Percentiles rank a stretch among this genome's conserved stretches.
Conservation (phyloP, 805 yeast genomes). For the Ogataea corticis region DNA sequence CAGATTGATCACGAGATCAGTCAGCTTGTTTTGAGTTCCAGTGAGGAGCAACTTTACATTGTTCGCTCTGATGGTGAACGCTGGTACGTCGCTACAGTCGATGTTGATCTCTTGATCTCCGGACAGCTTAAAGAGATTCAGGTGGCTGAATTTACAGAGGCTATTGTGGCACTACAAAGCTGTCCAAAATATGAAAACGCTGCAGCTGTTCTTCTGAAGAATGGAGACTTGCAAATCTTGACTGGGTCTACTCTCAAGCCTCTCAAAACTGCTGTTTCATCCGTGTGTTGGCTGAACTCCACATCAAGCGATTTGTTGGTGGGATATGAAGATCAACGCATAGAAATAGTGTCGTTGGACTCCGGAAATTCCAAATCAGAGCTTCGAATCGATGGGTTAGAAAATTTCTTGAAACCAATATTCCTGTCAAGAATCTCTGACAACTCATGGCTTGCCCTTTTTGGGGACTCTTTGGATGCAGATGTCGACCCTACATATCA, state of each 20-base stretch:
- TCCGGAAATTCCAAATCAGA: neutral
- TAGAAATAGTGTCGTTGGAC: conserved; percentile 11
- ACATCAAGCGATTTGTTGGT: conserved; percentile 3
- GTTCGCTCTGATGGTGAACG: conserved; percentile 13
- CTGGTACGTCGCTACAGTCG: conserved; percentile 5
- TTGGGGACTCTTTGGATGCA: conserved; percentile 14
- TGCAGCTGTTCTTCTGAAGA: conserved; percentile 10
- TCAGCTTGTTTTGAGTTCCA: conserved; percentile 25
- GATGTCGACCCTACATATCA: conserved; percentile 17
- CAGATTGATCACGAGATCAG: conserved; percentile 8
- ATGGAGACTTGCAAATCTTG: conserved; percentile 13
- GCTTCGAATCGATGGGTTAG: conserved; percentile 8
- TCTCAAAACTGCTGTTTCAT: conserved; percentile 7
- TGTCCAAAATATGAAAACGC: conserved; percentile 8
- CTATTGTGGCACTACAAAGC: conserved; percentile 1
- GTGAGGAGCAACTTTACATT: conserved; percentile 21
- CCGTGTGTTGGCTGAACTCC: conserved; percentile 13
- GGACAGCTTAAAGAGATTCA: neutral
- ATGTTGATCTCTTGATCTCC: conserved; percentile 2
- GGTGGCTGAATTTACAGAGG: conserved; percentile 1
- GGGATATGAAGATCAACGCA: conserved; percentile 2
- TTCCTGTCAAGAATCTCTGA: conserved; percentile 9
- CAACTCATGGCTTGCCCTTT: conserved; percentile 14
- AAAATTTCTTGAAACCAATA: conserved; percentile 9
- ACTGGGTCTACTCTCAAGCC: neutral